Evolutionary conservation across 495 filamentous ascomycete genomes (phyloP), one percentile per base, ranked within the genome.

Genomic region (Daldinia grandis): DNA sequence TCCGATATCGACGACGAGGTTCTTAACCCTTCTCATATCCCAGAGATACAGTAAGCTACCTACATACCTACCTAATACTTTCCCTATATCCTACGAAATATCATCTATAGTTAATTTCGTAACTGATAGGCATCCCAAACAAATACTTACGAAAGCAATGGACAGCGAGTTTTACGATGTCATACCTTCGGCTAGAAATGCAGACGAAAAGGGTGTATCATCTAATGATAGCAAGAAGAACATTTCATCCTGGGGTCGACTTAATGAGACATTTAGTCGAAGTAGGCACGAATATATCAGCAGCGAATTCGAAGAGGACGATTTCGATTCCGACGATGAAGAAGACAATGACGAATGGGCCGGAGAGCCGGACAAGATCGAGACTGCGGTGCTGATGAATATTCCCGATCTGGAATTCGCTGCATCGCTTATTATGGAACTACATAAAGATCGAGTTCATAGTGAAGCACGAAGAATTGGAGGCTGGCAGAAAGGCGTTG

Each of bases 401-500:
- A 19, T 63, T 5, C 58, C 57, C 1, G 59, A 54, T 19, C 33
- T 69, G 2, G 66, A 33, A n/a, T 54, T 69, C 14, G 66, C 66
- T 17, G 53, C 66, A 19, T 63, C 53, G 59, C 24, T 69, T 37
- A 63, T 69, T 27, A 28, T 69, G 35, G 38, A 69, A 42, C 38
- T 69, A 8, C 66, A 69, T 30, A 69, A 24, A 25, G 66, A 63
- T 50, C 51, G 49, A 6, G 42, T 54, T 21, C 58, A 63, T 8
- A 51, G 42, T 19, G 57, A 69, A 54, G 66, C 19, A 12, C 30
- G 42, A 27, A 69, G 14, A 14, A 69, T 69, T 37, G 66, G 59
- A 17, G 66, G 66, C 12, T 69, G 66, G 58, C 66, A 69, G 21
- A 69, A 14, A 47, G 66, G 49, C 0, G 33, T 69, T 7, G 35